phyloP scores from a whole-genome alignment of 129 eudicot species.

The Flaveria brownii region DNA sequence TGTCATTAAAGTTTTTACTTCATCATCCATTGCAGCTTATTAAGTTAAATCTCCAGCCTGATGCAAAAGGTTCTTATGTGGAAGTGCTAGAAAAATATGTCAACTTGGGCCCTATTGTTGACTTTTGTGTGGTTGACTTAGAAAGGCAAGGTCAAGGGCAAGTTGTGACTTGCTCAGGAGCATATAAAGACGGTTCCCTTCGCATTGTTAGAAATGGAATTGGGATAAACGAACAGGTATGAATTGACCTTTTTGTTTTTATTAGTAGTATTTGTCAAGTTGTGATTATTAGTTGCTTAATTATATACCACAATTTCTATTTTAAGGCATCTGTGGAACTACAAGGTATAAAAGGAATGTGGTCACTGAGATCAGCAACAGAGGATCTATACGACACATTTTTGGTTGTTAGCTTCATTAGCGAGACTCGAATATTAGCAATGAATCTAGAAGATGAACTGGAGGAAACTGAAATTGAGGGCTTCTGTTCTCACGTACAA shows the following conservation, averaged over 20 bases:
- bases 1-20: constrained; percentile 7
- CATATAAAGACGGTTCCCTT: constrained; percentile 96
- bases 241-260: not conserved
- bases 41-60: constrained; percentile 88
- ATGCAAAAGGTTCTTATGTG: constrained; percentile 93
- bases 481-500: constrained; percentile 79
- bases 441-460: constrained; percentile 93
- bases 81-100: constrained; percentile 90
- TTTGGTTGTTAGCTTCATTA: constrained; percentile 94
- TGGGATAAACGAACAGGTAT: constrained; percentile 94
- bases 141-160: constrained; percentile 99
- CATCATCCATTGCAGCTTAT: constrained; percentile 56
- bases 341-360: constrained; percentile 99
- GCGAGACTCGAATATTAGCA: constrained; percentile 89
- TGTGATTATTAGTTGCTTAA: not conserved
- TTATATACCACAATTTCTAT: not conserved
- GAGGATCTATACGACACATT: constrained; percentile 91
- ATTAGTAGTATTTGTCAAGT: not conserved
- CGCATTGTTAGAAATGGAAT: constrained; percentile 96
- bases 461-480: constrained; percentile 97
- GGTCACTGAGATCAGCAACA: constrained; percentile 90
- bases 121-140: constrained; percentile 95
- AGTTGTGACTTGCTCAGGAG: constrained; percentile 99
- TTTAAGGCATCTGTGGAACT: constrained; percentile 95
- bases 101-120: constrained; percentile 94